A percentile compares a stretch with the other conserved stretches of the same genome.
Evolutionary conservation across 805 yeast genomes (phyloP).

Genomic region (Starmerella powellii): DNA sequence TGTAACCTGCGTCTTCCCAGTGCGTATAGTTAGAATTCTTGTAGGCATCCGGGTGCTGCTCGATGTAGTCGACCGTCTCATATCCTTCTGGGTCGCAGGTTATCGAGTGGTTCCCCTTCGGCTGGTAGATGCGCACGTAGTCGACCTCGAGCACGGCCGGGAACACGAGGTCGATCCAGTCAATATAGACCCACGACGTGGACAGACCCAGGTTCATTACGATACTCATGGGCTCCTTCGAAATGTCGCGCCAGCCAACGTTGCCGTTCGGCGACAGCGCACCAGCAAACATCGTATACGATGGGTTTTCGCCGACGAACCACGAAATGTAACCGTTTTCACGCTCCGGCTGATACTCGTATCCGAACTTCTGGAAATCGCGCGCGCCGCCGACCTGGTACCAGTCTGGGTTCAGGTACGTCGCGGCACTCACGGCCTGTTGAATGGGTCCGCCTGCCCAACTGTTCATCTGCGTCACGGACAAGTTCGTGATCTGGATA

Average conservation of each 20-base stretch:
- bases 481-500: slow-evolving; percentile 54
- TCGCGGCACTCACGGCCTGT: slow-evolving; percentile 76
- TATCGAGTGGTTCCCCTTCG: slow-evolving; percentile 42
- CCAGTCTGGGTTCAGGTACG: slow-evolving; percentile 74
- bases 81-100: slow-evolving; percentile 80
- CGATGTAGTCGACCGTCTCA: slow-evolving; percentile 79
- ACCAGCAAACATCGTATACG: slow-evolving; percentile 57
- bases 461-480: slow-evolving; percentile 69
- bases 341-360: slow-evolving; percentile 50
- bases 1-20: slow-evolving; percentile 69
- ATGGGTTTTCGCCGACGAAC: slow-evolving; percentile 73
- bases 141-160: slow-evolving; percentile 70
- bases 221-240: slow-evolving; percentile 89
- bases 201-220: slow-evolving; percentile 82
- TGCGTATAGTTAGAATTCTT: slow-evolving; percentile 52
- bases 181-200: slow-evolving; percentile 84
- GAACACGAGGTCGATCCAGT: slow-evolving; percentile 67
- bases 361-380: slow-evolving; percentile 60
- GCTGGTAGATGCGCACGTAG: slow-evolving; percentile 88
- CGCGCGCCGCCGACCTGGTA: slow-evolving; percentile 44
- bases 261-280: slow-evolving; percentile 88
- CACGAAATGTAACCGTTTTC: slow-evolving; percentile 67
- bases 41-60: slow-evolving; percentile 58
- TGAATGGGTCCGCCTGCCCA: slow-evolving; percentile 91
- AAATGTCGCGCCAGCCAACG: slow-evolving; percentile 64